Percentiles rank a stretch among this genome's conserved stretches.
Conservation (phyloP, 192 early-diverging fungal genomes). For the Backusella macrospora region DNA sequence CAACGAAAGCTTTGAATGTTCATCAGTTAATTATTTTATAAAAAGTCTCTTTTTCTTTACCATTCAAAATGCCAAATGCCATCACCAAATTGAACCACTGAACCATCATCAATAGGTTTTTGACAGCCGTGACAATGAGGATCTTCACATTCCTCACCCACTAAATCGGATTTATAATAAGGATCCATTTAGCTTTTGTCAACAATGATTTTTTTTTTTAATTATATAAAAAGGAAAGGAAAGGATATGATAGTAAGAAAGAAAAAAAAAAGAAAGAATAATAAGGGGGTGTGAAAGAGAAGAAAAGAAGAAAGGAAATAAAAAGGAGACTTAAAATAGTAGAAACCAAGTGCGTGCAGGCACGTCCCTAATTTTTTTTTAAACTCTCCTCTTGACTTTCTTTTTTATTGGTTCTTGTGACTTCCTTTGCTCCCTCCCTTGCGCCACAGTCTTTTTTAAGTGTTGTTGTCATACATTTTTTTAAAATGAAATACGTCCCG, state of each 20-base stretch:
- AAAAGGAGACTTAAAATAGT: constrained; percentile 1
- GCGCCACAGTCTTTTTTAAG: too few relatives aligned
- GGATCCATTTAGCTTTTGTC: constrained; percentile 22
- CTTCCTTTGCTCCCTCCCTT: neutral
- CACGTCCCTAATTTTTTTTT: neutral
- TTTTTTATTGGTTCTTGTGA: neutral
- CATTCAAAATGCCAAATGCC: constrained; percentile 87
- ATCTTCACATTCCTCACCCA: constrained; percentile 42
- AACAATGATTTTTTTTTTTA: neutral
- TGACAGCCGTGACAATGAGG: constrained; percentile 72
- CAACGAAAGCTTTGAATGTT: constrained; percentile 65
- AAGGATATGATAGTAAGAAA: neutral
- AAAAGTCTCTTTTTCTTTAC: too few relatives aligned
- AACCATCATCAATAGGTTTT: constrained; percentile 73
- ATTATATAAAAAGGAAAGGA: neutral
- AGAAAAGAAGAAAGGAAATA: neutral
- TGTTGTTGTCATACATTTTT: too few relatives aligned
- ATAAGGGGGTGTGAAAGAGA: too few relatives aligned
- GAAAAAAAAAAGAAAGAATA: neutral
- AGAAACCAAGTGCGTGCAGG: constrained; percentile 6
- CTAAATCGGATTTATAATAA: constrained; percentile 22
- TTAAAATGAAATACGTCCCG: too few relatives aligned
- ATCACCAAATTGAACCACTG: constrained; percentile 81
- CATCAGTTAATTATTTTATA: too few relatives aligned
- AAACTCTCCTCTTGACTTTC: neutral